A percentile compares a stretch with the other conserved stretches of the same genome.
phyloP scores from a whole-genome alignment of 148 eudicot species.

The Chenopodium quinoa region DNA sequence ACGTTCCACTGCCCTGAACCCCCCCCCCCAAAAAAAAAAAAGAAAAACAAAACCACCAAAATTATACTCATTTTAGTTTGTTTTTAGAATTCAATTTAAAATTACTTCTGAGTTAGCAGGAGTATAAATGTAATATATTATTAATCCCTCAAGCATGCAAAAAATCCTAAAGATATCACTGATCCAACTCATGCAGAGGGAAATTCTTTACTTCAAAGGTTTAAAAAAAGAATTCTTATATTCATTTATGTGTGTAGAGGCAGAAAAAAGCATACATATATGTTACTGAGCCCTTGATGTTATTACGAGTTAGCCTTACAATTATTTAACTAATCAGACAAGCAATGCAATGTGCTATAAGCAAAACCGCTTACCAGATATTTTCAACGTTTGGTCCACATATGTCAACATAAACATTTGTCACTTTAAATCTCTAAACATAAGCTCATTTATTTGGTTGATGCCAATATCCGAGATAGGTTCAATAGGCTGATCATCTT shows the following conservation, averaged over 20 bases:
- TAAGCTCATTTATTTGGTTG: slow-evolving; percentile 56
- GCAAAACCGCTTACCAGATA: neutral
- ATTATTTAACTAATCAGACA: neutral
- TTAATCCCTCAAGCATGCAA: no score
- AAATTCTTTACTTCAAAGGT: no score
- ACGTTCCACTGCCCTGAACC: neutral
- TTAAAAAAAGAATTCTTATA: no score
- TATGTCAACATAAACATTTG: neutral
- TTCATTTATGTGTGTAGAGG: neutral
- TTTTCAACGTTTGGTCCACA: neutral
- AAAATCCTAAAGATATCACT: no score
- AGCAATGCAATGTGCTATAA: neutral
- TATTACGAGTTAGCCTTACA: neutral
- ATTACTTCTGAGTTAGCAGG: no score
- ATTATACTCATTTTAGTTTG: no score
- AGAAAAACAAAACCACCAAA: no score
- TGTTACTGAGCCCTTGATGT: neutral
- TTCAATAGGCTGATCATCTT: slow-evolving; percentile 73
- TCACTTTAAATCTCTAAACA: slow-evolving; percentile 49
- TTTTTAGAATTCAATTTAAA: no score
- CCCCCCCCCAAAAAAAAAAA: no score
- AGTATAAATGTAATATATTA: no score
- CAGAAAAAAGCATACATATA: neutral
- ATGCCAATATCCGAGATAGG: slow-evolving; percentile 79
- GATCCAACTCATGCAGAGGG: no score